Percentiles rank a stretch among this genome's conserved stretches.
Evolutionary conservation across 176 grass and related monocot genomes (phyloP).

Genomic region (Bromus sterilis): DNA sequence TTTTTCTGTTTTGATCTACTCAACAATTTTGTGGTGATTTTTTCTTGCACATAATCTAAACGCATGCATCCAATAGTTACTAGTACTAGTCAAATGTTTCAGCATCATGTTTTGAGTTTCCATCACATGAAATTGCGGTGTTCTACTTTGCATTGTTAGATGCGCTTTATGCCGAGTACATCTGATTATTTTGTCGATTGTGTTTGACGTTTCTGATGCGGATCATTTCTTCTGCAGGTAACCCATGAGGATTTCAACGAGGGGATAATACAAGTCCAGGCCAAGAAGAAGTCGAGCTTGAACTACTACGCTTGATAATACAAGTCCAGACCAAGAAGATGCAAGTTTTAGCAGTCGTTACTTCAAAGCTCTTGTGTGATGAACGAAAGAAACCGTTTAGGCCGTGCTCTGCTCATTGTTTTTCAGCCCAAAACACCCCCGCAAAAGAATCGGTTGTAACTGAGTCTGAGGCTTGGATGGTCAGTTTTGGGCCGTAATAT

Average conservation of each 20-base stretch:
- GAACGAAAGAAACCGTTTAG: too few relatives aligned
- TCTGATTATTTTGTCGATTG: neutral
- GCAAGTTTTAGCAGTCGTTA: too few relatives aligned
- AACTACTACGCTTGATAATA: slow-evolving; percentile 81
- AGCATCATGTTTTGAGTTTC: neutral
- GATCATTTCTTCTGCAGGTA: slow-evolving; percentile 30
- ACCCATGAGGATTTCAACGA: slow-evolving; percentile 92
- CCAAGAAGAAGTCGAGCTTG: slow-evolving; percentile 88
- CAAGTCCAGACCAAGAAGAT: too few relatives aligned
- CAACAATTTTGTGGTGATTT: neutral
- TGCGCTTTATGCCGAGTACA: neutral
- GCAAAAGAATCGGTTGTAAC: too few relatives aligned
- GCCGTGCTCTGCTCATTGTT: too few relatives aligned
- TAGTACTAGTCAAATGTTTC: neutral
- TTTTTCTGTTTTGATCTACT: neutral
- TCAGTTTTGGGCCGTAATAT: too few relatives aligned
- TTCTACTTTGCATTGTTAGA: neutral
- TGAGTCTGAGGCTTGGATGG: too few relatives aligned
- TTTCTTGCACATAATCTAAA: neutral
- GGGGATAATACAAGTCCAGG: slow-evolving; percentile 86
- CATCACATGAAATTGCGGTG: neutral
- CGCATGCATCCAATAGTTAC: neutral
- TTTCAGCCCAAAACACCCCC: too few relatives aligned
- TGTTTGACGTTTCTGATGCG: neutral
- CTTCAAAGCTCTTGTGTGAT: too few relatives aligned